Evolutionary conservation across 129 eudicot genomes (phyloP), one percentile per base, ranked within the genome.

Genomic region (sunflower (Helianthus annuus)): DNA sequence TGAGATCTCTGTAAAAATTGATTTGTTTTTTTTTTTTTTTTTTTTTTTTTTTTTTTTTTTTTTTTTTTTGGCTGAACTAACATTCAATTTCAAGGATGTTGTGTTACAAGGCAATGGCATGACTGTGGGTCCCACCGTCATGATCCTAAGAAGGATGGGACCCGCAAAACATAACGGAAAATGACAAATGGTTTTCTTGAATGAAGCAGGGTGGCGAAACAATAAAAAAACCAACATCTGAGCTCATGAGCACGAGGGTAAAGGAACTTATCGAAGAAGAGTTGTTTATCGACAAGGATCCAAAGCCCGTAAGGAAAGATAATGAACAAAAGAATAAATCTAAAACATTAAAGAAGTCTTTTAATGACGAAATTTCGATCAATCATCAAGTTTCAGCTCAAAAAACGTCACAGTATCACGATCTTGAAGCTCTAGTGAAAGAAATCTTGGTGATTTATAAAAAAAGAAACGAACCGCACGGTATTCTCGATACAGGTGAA

Each of bases 241-340:
- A 86, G 69, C 39, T 29, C 71, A 71, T 27, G 60, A 90, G 85
- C 73, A 54, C 87, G 52, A 90, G 97, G 75, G 96, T 95, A 46
- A 90, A 95, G 80, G 91, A 88, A 73, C 88, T 95, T 63, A 95
- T 95, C 84, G 96, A 95, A 83, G 97, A 90, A 68, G 96, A 91
- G 68, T 88, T 95, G 90, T 55, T 76, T 48, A 66, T 74, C 51
- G 97, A 90, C 76, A 78, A 80, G 78, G 85, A 68, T 76, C 17
- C 77, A 29, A 84, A 77, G 64, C 62, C 51, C 38, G 16, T 48
- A 80, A 72, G 38, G 82, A 82, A 15, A 73, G 78, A 83, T 27
- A 76, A 71, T 39, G 84, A 79, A 48, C 69, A 62, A 14, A 75
- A 42, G 64, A 76, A 66, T 57, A 46, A 1, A 45, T 44, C 59